Conservation (phyloP, 1,284 basidiomycete species). For the Wolfiporia cocos region DNA sequence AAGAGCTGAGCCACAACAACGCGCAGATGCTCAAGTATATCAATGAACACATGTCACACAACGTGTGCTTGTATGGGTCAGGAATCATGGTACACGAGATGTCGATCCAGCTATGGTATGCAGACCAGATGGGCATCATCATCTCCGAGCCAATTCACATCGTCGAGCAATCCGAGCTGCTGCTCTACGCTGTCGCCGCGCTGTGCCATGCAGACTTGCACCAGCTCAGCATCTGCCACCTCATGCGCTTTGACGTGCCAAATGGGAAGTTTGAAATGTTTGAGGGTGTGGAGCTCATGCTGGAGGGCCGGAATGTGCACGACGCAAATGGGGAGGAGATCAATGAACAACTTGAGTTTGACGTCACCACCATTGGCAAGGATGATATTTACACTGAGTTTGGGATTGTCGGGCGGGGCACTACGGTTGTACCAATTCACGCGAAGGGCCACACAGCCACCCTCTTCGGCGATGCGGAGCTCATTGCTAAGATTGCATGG, state of each 20-base stretch:
- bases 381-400: constrained; percentile 1
- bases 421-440: constrained; percentile 7
- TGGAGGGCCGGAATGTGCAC: neutral
- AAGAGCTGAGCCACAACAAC: too few species aligned
- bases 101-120: constrained; percentile 17
- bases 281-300: neutral
- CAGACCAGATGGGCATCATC: constrained; percentile 15
- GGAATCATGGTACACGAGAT: too few species aligned
- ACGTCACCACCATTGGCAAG: neutral
- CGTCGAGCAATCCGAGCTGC: constrained; percentile 4
- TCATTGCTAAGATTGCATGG: constrained; percentile 9
- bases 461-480: neutral
- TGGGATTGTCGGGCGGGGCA: too few species aligned
- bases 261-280: neutral
- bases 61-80: too few species aligned
- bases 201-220: constrained; percentile 7
- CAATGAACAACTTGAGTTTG: constrained; percentile 3
- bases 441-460: neutral
- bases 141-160: constrained; percentile 13
- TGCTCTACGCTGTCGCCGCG: constrained; percentile 14
- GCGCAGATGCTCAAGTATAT: too few species aligned
- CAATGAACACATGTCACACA: too few species aligned
- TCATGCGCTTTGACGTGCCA: neutral
- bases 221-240: constrained; percentile 12
- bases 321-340: neutral